phyloP scores from a whole-genome alignment of 371 early-diverging fungal species.

The Chytridiales sp. region DNA sequence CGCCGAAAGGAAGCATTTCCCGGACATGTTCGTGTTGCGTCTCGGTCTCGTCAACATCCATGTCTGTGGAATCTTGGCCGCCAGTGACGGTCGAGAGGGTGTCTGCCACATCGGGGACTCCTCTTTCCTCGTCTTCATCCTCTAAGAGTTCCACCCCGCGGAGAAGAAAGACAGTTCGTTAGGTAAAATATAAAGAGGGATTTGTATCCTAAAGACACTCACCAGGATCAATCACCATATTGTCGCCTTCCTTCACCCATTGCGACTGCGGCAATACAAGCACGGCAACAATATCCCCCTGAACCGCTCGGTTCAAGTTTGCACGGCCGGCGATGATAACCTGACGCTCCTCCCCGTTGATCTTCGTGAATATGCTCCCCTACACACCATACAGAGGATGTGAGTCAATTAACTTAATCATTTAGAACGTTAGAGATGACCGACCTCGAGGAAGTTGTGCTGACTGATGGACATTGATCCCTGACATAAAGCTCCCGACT shows the following conservation, averaged over 20 bases:
- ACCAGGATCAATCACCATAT: slow-evolving; percentile 73
- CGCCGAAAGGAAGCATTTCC: slow-evolving; percentile 24
- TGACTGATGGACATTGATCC: slow-evolving; percentile 77
- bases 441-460: slow-evolving; percentile 79
- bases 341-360: slow-evolving; percentile 69
- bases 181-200: no score
- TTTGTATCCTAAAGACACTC: neutral
- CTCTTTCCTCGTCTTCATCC: no score
- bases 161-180: no score
- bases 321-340: slow-evolving; percentile 80
- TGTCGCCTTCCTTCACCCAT: slow-evolving; percentile 76
- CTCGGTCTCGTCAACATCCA: slow-evolving; percentile 49
- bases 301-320: slow-evolving; percentile 85
- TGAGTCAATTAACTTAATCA: neutral
- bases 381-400: slow-evolving; percentile 11
- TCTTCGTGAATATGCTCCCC: slow-evolving; percentile 74
- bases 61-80: slow-evolving; percentile 40
- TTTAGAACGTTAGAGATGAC: neutral
- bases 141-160: no score
- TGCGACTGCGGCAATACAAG: slow-evolving; percentile 76
- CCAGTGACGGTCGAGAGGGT: no score
- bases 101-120: no score
- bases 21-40: no score
- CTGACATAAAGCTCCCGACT: slow-evolving; percentile 74
- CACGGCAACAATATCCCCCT: slow-evolving; percentile 89